Evolutionary conservation across 1,139 yeast species (phyloP), one percentile per base, ranked within the genome.

Genomic region (Geotrichum restrictum): DNA sequence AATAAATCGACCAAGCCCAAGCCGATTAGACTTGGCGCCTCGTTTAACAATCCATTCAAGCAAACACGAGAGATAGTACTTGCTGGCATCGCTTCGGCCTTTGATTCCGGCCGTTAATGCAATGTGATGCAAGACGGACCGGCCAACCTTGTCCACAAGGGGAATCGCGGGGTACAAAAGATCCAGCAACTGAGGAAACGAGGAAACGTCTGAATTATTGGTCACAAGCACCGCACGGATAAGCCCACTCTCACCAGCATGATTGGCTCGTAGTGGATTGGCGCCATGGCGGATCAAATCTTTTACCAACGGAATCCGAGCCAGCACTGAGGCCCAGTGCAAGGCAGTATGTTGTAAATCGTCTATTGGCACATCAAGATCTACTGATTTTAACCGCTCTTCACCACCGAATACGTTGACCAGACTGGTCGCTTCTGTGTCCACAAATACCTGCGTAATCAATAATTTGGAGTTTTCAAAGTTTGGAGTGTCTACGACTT

Each of bases 271-370:
- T 7, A 87, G 76, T 49, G 85, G 73, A 55, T 80, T 74, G 1
- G 82, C 79, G 1, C 96, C 95, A 58, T 82, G 79, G 47, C 80
- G 71, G 6, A 91, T 78, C 36, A 94, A 73, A 54, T 88, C 88
- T 54, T 80, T 80, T 3, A 89, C 93, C 55, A 91, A 75, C 1
- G 82, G 74, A 3, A 83, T 72, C 57, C 88, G 82, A 0, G 95
- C 98, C 70, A 94, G 77, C 0, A 97, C 88, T 32, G 98, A 84
- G 1, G 97, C 95, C 95, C 98, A 88, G 68, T 94, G 99, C 55
- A 94, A 75, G 0, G 96, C 89, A 0, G 96, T 85, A 64, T 93
- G 94, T 0, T 98, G 98, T 54, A 85, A 82, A 61, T 86, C 94
- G 68, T 94, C 99, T 47, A 94, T 88, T 1, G 96, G 83, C 39